These are phyloP conservation scores for Physcomitrellopsis africana DNA, from an alignment of 225 moss, liverwort and hornwort species.

Conservation along the genomic window DNA sequence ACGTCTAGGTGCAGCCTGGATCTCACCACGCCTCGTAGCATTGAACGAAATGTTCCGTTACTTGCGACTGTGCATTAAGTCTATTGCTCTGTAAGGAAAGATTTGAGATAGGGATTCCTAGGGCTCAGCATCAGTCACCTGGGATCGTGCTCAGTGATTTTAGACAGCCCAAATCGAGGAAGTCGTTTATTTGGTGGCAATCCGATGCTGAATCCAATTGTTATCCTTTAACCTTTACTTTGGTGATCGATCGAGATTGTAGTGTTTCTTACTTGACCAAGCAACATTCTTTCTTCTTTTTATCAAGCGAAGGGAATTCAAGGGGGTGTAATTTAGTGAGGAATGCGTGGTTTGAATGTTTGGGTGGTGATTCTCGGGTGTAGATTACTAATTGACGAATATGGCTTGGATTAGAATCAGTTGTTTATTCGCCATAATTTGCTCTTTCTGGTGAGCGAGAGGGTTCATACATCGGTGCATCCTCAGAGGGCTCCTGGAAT, in stretches of 20 bases:
- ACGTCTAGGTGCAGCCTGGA: not conserved
- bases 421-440: not conserved
- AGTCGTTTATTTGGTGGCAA: not conserved
- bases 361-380: not conserved
- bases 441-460: not conserved
- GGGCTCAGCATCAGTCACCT: conserved; percentile 8
- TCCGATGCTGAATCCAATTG: not conserved
- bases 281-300: not conserved
- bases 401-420: not conserved
- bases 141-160: not conserved
- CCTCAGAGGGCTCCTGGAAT: conserved; percentile 10
- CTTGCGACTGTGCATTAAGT: conserved; percentile 8
- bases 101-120: not conserved
- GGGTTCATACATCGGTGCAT: not conserved
- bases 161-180: not conserved
- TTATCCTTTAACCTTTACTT: not conserved
- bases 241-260: not conserved
- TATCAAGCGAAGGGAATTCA: not conserved
- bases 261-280: not conserved
- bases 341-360: not conserved
- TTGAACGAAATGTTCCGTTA: no score
- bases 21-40: not conserved
- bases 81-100: not conserved
- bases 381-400: not conserved
- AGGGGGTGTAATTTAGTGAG: not conserved